These are phyloP conservation scores for Aspergillus udagawae DNA, from an alignment of 2,329 filamentous ascomycete species.

Conservation along the genomic window DNA sequence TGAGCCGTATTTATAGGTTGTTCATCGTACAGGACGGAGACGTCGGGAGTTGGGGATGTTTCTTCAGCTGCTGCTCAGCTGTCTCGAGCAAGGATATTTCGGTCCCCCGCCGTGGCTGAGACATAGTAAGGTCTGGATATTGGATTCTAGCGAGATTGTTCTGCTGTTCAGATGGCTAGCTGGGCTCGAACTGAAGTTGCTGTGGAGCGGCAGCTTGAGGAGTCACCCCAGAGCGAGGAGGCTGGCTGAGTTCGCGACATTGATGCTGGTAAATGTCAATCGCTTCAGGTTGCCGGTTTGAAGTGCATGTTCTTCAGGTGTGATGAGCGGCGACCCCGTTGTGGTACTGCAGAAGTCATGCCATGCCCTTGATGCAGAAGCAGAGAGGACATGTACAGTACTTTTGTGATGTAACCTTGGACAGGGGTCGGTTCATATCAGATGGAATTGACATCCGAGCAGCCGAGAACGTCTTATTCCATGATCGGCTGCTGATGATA, in stretches of 20 bases:
- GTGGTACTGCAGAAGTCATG: not conserved
- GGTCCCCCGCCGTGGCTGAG: not conserved
- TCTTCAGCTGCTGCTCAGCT: not conserved
- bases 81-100: not conserved
- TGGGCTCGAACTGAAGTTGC: not conserved
- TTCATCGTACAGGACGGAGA: not conserved
- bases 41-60: not conserved
- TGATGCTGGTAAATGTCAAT: not conserved
- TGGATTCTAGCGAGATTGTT: not conserved
- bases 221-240: not conserved
- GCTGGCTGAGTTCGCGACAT: not conserved
- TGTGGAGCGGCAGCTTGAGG: not conserved
- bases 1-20: not conserved
- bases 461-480: not conserved
- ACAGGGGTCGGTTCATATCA: not conserved
- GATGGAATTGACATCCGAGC: not conserved
- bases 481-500: not conserved
- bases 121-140: not conserved
- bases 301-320: not conserved
- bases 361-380: not conserved
- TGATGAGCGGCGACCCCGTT: not conserved
- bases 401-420: not conserved
- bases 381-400: not conserved
- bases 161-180: not conserved
- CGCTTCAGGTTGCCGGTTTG: not conserved